These are phyloP conservation scores for Hemileccinum rubropunctum DNA, from an alignment of 768 basidiomycete genomes.

Conservation along the genomic window DNA sequence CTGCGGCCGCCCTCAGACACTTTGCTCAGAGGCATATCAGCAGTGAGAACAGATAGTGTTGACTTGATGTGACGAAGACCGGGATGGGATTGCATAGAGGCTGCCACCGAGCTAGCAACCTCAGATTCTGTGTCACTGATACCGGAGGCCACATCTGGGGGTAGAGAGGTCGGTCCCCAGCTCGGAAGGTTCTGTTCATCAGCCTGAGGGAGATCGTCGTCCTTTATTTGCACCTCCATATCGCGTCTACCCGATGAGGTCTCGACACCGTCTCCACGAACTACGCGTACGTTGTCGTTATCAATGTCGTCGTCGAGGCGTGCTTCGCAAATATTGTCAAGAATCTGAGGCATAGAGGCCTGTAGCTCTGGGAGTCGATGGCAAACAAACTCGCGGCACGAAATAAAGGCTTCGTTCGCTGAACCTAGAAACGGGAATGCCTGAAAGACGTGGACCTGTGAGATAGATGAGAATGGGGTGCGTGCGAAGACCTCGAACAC, in stretches of 20 bases:
- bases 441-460: slow-evolving; percentile 88
- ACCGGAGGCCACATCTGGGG: slow-evolving; percentile 2
- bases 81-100: slow-evolving; percentile 13
- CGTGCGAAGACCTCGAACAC: slow-evolving; percentile 23
- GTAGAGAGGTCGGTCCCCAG: slow-evolving; percentile 40
- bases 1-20: slow-evolving; percentile 6
- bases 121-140: slow-evolving; percentile 3
- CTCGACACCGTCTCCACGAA: slow-evolving; percentile 72
- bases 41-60: slow-evolving; percentile 25
- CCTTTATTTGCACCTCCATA: slow-evolving; percentile 37
- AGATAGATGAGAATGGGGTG: neutral
- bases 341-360: slow-evolving; percentile 46
- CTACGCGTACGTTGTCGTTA: slow-evolving; percentile 61
- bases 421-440: slow-evolving; percentile 75
- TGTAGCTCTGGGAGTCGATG: slow-evolving; percentile 54
- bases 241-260: slow-evolving; percentile 39
- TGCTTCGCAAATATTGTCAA: slow-evolving; percentile 55
- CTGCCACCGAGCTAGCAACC: slow-evolving; percentile 6
- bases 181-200: slow-evolving; percentile 46
- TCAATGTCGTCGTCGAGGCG: slow-evolving; percentile 69
- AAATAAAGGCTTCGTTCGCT: slow-evolving; percentile 62
- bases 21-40: slow-evolving; percentile 15
- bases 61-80: slow-evolving; percentile 31
- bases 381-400: slow-evolving; percentile 68
- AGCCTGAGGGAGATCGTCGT: slow-evolving; percentile 13